Percentiles rank a stretch among this genome's conserved stretches.
These are phyloP conservation scores for Suillus alpinus DNA, from an alignment of 768 basidiomycete species.

Conservation along the genomic window DNA sequence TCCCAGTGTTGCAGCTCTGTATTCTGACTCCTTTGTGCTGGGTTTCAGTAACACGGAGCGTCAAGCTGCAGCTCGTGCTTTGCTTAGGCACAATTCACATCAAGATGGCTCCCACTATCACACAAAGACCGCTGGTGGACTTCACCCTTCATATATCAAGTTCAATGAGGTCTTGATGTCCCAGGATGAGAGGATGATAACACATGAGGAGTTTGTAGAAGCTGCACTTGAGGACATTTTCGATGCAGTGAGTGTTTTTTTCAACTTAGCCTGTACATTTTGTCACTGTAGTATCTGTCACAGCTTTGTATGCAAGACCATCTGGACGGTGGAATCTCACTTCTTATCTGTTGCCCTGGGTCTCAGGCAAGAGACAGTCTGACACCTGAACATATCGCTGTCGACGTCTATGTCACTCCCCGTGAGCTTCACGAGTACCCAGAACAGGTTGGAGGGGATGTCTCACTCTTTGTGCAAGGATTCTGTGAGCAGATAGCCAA, in stretches of 20 bases:
- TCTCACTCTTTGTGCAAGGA: slow-evolving; percentile 1
- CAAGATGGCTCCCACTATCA: slow-evolving; percentile 6
- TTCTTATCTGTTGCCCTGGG: slow-evolving; percentile 8
- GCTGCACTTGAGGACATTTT: slow-evolving; percentile 6
- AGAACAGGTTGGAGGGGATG: not conserved
- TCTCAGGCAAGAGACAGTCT: not conserved
- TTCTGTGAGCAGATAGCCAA: slow-evolving; percentile 8
- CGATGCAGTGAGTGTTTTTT: slow-evolving; percentile 5
- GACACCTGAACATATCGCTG: slow-evolving; percentile 1
- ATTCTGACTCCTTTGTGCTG: not conserved
- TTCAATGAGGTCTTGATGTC: not conserved
- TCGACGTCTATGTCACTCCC: slow-evolving; percentile 7
- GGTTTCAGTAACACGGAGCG: slow-evolving; percentile 3
- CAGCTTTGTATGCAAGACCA: slow-evolving; percentile 13
- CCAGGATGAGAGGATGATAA: not conserved
- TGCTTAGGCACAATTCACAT: slow-evolving; percentile 8
- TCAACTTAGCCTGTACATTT: too few relatives aligned
- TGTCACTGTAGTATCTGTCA: not conserved
- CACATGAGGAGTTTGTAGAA: not conserved
- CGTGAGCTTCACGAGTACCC: not conserved
- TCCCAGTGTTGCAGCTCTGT: slow-evolving; percentile 2
- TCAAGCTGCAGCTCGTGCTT: not conserved
- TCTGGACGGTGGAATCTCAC: slow-evolving; percentile 8
- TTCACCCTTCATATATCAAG: slow-evolving; percentile 4
- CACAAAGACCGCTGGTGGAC: not conserved